Evolutionary conservation across 352 stramenopile genomes (phyloP), one percentile per base, ranked within the genome.

Genomic region (Phytophthora podocarpi): DNA sequence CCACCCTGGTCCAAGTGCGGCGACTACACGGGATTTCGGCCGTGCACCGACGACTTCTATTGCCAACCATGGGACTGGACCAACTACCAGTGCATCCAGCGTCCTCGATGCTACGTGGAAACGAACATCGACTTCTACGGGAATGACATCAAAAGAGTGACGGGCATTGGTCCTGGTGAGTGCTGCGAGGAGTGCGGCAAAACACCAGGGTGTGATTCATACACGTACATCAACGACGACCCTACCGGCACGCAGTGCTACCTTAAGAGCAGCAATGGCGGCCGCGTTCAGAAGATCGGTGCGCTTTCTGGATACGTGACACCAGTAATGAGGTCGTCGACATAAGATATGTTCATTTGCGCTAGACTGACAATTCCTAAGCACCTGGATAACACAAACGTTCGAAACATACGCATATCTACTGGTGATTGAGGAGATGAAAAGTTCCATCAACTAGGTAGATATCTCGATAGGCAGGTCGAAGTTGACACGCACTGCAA

Each of bases 161-260:
- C 49, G 5, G 36, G 30, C 11, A 61, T 61, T 49, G 18, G 65
- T 50, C 53, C 77, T 57, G 48, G 66, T 52, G 50, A 66, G 57
- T 82, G 76, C 50, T 85, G 76, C 15, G 64, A 80, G 16, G 73
- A 65, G 16, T 85, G 76, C 58, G 49, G 58, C 11, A 71, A 66
- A n/a, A 77, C 59, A 2, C 13, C 34, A 36, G 60, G 59, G 11
- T 82, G 73, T 48, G 66, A 70, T 49, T 67, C 67, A 7, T 82
- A 80, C 50, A 78, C 70, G 32, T 80, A 68, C 53, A 66, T 78
- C 37, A 80, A 82, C 60, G 73, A 62, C 42, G 58, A 69, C 23
- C 56, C 56, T 0, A 59, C 42, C 5, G 37, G 45, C 12, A 57
- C 66, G 1, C 48, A 58, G 31, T 75, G 67, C 36, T 75, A 75